phyloP scores from a whole-genome alignment of 1,284 basidiomycete species.

The Apiotrichum sp. region DNA sequence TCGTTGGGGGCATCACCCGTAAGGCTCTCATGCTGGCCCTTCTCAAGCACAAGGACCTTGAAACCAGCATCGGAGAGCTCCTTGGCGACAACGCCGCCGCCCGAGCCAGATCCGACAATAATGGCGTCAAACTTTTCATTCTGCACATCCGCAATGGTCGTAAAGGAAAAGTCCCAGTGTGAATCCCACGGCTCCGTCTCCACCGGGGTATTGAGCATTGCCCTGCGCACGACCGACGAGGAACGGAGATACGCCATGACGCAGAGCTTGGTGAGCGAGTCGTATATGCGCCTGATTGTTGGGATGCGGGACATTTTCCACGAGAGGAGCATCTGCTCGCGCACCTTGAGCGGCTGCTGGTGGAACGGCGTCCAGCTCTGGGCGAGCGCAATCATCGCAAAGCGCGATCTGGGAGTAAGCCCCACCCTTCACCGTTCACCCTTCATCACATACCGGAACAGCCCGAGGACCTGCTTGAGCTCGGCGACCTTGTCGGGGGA shows the following conservation, averaged over 20 bases:
- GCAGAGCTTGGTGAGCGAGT: conserved; percentile 12
- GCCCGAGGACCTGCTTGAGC: conserved; percentile 18
- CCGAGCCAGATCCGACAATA: conserved; percentile 49
- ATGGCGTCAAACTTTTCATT: conserved; percentile 6
- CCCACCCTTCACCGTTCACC: no score
- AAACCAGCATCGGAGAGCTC: conserved; percentile 39
- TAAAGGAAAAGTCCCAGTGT: conserved; percentile 5
- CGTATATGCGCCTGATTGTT: conserved; percentile 10
- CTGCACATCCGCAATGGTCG: background rate
- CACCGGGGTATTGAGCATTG: conserved; percentile 6
- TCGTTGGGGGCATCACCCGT: conserved; percentile 39
- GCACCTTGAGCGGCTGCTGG: conserved; percentile 3
- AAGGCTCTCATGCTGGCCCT: conserved; percentile 45
- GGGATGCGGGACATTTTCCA: conserved; percentile 11
- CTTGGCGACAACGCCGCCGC: conserved; percentile 46
- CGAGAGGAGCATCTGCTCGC: conserved; percentile 11
- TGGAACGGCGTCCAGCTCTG: conserved; percentile 12
- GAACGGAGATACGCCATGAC: conserved; percentile 9
- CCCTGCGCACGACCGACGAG: conserved; percentile 7
- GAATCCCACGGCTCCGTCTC: background rate
- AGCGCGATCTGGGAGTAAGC: background rate
- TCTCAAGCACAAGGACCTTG: conserved; percentile 48
- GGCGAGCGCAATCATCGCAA: conserved; percentile 9
- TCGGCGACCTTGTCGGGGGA: conserved; percentile 14
- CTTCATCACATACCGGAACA: conserved; percentile 15